Percentiles rank a stretch among this genome's conserved stretches.
These are phyloP conservation scores for Boletus huronensis DNA, from an alignment of 768 basidiomycete species.

Conservation along the genomic window DNA sequence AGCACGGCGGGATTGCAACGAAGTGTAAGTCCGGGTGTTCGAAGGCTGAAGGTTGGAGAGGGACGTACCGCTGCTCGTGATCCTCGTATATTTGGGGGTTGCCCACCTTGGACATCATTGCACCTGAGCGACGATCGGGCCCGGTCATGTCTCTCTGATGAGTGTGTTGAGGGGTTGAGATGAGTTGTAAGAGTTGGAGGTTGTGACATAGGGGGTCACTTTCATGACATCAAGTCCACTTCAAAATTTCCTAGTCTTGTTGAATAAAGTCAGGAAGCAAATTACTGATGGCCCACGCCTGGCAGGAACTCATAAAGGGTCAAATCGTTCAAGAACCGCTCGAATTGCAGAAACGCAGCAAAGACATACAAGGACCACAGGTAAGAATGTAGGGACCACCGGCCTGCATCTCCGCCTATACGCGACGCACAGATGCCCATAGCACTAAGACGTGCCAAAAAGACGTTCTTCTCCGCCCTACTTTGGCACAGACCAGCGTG, in stretches of 20 bases:
- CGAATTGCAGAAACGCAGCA: neutral
- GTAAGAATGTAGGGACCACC: constrained; percentile 29
- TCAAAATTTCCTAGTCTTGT: neutral
- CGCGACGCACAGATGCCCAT: constrained; percentile 23
- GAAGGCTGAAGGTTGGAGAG: neutral
- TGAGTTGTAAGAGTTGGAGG: neutral
- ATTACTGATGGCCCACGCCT: neutral
- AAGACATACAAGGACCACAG: neutral
- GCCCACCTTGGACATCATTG: constrained; percentile 53
- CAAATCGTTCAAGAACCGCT: neutral
- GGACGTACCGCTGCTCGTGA: constrained; percentile 44
- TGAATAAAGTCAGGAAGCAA: neutral
- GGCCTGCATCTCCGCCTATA: constrained; percentile 24
- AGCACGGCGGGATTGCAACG: neutral
- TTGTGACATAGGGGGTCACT: neutral
- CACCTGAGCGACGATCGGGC: constrained; percentile 21
- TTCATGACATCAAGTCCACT: constrained; percentile 15
- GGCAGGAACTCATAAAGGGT: neutral
- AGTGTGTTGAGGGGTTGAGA: neutral
- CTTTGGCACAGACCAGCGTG: constrained; percentile 35
- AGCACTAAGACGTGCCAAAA: constrained; percentile 30
- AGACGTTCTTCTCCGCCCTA: constrained; percentile 28
- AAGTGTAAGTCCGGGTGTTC: neutral
- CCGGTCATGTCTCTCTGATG: constrained; percentile 16
- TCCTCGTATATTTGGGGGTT: constrained; percentile 46